Evolutionary conservation across 2,329 filamentous ascomycete genomes (phyloP), one percentile per base, ranked within the genome.

Genomic region (Madurella mycetomatis): DNA sequence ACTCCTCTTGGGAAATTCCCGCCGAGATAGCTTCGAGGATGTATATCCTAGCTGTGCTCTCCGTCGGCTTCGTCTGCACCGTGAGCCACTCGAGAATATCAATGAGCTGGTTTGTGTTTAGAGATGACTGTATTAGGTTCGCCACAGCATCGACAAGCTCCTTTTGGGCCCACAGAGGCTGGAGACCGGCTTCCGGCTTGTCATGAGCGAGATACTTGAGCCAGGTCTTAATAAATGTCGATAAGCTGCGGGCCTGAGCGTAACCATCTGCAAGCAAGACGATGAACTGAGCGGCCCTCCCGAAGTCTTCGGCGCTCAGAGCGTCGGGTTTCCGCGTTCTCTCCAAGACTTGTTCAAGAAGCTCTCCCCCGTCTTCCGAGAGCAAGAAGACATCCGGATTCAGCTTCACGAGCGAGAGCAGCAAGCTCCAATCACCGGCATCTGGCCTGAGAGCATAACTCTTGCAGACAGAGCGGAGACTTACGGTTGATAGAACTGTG

Each of bases 201-300:
- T 67, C 64, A 13, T 69, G 63, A 39, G 66, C 69, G 1, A 79
- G 67, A 53, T 76, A 71, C 41, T 68, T 62, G 46, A 70, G 76
- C 78, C 78, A 81, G 1, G 74, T 63, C 46, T 70, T 71, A 55
- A 80, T 55, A 53, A 80, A 81, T 5, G 70, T 67, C 0, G 74
- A 65, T 12, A 80, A 64, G 52, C 75, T 73, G 49, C 76, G 73
- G 11, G 69, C 71, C 5, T 67, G 73, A 8, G 71, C 72, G 57
- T 74, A 78, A 0, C 76, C 76, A 49, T 72, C 66, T 1, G 73
- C 71, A 17, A 80, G 70, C 1, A 73, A 66, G 2, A 69, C 66
- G 2, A 80, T 67, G 4, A 78, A 72, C 11, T 69, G 63, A 4
- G 64, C 62, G 31, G 62, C 60, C 34, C 51, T 47, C 9, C 58